Evolutionary conservation across 1,139 yeast genomes (phyloP), one percentile per base, ranked within the genome.

Genomic region (Yamadazyma oceani): DNA sequence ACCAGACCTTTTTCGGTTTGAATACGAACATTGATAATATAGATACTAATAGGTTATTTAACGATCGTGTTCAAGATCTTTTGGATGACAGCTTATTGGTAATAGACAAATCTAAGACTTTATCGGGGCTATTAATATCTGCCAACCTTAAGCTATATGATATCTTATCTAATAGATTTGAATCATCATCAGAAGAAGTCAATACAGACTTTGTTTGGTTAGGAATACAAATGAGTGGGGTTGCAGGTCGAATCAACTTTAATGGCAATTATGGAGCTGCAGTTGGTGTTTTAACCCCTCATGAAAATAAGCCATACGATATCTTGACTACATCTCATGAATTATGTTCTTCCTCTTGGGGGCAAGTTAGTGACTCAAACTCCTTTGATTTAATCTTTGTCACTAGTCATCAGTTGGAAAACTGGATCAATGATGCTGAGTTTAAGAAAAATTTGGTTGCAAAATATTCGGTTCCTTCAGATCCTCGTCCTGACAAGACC

Each of bases 281-380:
- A 4, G 58, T 57, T 1, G 73, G 74, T 2, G 47, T 63, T 1
- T 43, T 54, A n/a, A 66, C 72, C 0, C 73, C 72, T 1, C 33
- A 41, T 4, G 44, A 45, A 23, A 57, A 58, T 31, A 43, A 43
- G 27, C 51, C 60, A 15, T 44, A 34, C n/a, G 41, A 50, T 3
- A 34, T 41, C 3, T 47, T 54, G 3, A 54, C 58, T 1, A 35
- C 46, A 12, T 51, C 71, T 1, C 50, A 50, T 6, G 73, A 68
- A 41, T 42, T 67, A 4, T 68, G 74, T 42, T 64, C 72, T 5
- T 44, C 69, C 8, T 65, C 73, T 3, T 65, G 70, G 69, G 69
- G 63, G 3, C 73, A 67, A 45, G 39, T 65, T 2, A 49, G 51
- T 32, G 62, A 54, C 16, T 42, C 22, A 2, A 64, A 62, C 34